phyloP scores from a whole-genome alignment of 257 asterid species.

The Salvia miltiorrhiza region DNA sequence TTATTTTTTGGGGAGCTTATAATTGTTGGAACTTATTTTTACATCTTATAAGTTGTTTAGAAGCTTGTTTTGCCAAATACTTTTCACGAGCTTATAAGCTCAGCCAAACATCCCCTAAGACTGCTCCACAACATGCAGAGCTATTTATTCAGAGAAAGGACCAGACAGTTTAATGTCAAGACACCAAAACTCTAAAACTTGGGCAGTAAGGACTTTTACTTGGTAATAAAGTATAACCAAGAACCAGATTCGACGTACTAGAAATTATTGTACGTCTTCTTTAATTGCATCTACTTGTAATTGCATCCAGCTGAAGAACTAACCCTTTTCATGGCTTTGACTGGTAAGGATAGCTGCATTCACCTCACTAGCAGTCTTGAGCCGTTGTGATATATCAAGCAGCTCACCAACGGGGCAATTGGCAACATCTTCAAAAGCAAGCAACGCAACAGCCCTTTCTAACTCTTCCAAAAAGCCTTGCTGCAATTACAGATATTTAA shows the following conservation, averaged over 20 bases:
- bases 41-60: too few relatives aligned
- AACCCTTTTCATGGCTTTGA: conserved; percentile 93
- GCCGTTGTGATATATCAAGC: conserved; percentile 73
- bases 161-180: not conserved
- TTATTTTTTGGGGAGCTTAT: too few relatives aligned
- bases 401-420: conserved; percentile 74
- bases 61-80: too few relatives aligned
- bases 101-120: too few relatives aligned
- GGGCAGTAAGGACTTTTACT: not conserved
- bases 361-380: conserved; percentile 82
- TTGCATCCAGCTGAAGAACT: not conserved
- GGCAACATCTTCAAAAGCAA: conserved; percentile 72
- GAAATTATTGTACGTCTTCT: not conserved
- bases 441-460: conserved; percentile 75
- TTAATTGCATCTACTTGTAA: not conserved
- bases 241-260: not conserved
- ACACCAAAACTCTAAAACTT: not conserved
- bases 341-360: conserved; percentile 85
- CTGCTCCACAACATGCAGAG: not conserved
- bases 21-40: too few relatives aligned
- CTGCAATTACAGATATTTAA: conserved; percentile 32
- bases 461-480: conserved; percentile 68
- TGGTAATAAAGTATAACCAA: not conserved
- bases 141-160: not conserved
- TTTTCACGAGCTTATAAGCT: too few relatives aligned